A percentile compares a stretch with the other conserved stretches of the same genome.
Conservation (phyloP, 2,329 filamentous ascomycete species). For the Hymenoscyphus occultus region DNA sequence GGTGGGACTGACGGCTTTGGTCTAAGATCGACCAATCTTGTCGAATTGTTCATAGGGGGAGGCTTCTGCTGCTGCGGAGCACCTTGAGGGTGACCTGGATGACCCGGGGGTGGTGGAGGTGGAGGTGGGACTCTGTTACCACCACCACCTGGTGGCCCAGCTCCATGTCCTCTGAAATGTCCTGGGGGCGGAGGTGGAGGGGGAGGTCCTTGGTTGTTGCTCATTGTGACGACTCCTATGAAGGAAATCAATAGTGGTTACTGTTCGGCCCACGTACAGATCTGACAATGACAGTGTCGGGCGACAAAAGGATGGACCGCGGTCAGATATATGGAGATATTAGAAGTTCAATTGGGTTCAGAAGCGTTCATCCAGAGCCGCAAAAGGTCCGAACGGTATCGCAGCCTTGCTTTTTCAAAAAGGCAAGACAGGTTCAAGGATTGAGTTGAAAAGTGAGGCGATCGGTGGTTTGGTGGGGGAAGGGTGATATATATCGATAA, state of each 20-base stretch:
- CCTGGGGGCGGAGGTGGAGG: conserved; percentile 13
- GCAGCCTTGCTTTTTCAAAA: conserved; percentile 2
- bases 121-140: not conserved
- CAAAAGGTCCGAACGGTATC: conserved; percentile 1
- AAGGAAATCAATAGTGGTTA: not conserved
- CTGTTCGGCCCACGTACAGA: conserved; percentile 2
- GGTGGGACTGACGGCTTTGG: conserved; percentile 13
- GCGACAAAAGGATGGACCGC: conserved; percentile 7
- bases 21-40: conserved; percentile 26
- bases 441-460: conserved; percentile 11
- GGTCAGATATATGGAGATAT: conserved; percentile 2
- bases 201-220: conserved; percentile 3
- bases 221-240: conserved; percentile 1
- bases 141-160: too few relatives aligned
- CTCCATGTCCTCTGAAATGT: not conserved
- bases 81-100: not conserved
- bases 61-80: not conserved
- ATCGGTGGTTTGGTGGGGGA: not conserved
- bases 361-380: conserved; percentile 6
- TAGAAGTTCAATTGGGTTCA: not conserved
- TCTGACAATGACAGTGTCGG: conserved; percentile 9
- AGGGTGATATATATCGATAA: not conserved
- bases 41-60: conserved; percentile 22
- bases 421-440: not conserved
- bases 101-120: conserved; percentile 7